Percentiles rank a stretch among this genome's conserved stretches.
Evolutionary conservation across 331 rosid species (phyloP).

Genomic region (Phaseolus coccineus): DNA sequence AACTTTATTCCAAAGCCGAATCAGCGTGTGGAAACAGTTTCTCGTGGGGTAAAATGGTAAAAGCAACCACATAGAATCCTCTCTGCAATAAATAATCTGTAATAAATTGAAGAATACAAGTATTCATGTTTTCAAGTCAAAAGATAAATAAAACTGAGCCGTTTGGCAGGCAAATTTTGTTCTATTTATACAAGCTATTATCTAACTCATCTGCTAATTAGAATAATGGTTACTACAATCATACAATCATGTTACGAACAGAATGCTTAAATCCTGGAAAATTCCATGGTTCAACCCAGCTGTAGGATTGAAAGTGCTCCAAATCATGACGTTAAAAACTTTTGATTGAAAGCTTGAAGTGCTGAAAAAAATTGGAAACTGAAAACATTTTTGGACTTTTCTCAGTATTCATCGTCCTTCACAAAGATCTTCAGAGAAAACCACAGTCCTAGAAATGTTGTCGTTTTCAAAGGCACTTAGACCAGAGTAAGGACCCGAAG

Average conservation of each 20-base stretch:
- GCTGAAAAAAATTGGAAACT: background rate
- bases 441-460: slow-evolving; percentile 72
- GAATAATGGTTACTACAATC: slow-evolving; percentile 16
- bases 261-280: slow-evolving; percentile 21
- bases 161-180: slow-evolving; percentile 27
- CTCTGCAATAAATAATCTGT: slow-evolving; percentile 11
- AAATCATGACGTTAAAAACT: slow-evolving; percentile 17
- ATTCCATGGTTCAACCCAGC: slow-evolving; percentile 36
- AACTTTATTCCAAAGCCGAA: too few species aligned
- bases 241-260: slow-evolving; percentile 33
- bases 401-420: slow-evolving; percentile 76
- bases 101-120: background rate
- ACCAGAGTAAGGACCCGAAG: slow-evolving; percentile 92
- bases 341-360: slow-evolving; percentile 32
- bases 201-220: slow-evolving; percentile 13
- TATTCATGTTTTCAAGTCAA: background rate
- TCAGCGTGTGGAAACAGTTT: too few species aligned
- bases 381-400: background rate
- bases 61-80: too few species aligned
- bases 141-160: slow-evolving; percentile 29
- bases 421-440: slow-evolving; percentile 95
- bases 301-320: slow-evolving; percentile 11
- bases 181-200: slow-evolving; percentile 35
- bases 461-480: slow-evolving; percentile 78
- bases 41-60: too few species aligned